phyloP scores from a whole-genome alignment of 495 filamentous ascomycete species.

The Xylaria telfairii region DNA sequence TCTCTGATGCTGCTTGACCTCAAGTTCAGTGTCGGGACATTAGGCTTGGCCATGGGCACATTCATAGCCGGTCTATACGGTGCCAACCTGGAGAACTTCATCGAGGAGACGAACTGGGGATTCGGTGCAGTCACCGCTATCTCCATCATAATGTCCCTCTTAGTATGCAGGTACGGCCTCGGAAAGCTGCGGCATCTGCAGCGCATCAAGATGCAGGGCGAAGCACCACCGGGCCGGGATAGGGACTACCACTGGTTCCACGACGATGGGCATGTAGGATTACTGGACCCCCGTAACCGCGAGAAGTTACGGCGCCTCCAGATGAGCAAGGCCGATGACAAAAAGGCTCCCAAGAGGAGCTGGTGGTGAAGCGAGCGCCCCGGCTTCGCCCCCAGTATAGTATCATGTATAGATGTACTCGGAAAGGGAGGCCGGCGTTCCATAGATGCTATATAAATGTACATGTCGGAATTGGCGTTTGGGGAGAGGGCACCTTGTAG shows the following conservation, averaged over 20 bases:
- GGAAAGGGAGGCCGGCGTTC: not conserved
- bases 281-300: conserved; percentile 53
- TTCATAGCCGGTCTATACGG: conserved; percentile 97
- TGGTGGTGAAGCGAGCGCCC: conserved; percentile 34
- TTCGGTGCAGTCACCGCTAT: conserved; percentile 75
- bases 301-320: conserved; percentile 53
- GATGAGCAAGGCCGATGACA: conserved; percentile 47
- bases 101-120: conserved; percentile 93
- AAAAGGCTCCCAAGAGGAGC: conserved; percentile 43
- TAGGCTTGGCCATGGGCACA: conserved; percentile 89
- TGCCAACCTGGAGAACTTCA: conserved; percentile 99
- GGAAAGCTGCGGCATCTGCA: conserved; percentile 84
- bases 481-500: not conserved
- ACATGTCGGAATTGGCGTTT: conserved; percentile 11
- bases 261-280: conserved; percentile 47
- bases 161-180: conserved; percentile 82
- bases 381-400: not conserved
- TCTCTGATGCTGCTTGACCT: conserved; percentile 97
- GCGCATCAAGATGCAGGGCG: conserved; percentile 81
- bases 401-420: not conserved
- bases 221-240: conserved; percentile 31
- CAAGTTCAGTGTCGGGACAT: conserved; percentile 93
- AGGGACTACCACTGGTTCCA: conserved; percentile 51
- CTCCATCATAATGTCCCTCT: conserved; percentile 72
- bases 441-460: conserved; percentile 10